Base-by-base conservation (phyloP, 345 rosid genomes). In the Citrus medica region DNA sequence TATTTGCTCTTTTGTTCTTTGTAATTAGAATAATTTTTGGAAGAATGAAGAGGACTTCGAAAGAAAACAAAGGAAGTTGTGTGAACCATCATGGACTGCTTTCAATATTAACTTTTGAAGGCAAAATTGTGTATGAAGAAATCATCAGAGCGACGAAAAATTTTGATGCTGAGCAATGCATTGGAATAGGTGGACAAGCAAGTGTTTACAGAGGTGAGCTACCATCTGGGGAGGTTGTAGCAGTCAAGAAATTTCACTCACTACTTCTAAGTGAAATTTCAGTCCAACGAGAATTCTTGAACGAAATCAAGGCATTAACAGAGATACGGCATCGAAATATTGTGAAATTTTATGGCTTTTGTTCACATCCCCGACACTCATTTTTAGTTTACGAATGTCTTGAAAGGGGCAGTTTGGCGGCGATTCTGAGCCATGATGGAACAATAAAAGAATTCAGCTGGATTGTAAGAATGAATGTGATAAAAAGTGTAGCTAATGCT, bases 331-430 rank as follows among this genome's bases (percentile, higher is more conserved):
- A 88, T 21, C 82, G 85, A 0, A 86, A 85, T 25, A 73, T 86
- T 6, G 80, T 88, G 33, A 81, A 83, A 68, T 73, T 85, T 1
- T 58, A 71, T 13, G 87, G 86, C 0, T 86, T 81, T 53, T 88
- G 89, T 48, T 88, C 79, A 0, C 71, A 77, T 27, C 9, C 73
- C 0, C 16, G 64, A 2, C 82, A 82, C 69, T 71, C 79, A 0
- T 81, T 84, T 70, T 25, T 88, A 22, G 88, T 85, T 7, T 86
- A 77, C 69, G 87, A 88, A 82, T 85, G 12, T 53, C 48, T 84
- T 0, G 69, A 78, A n/a, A 62, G 42, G 14, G 89, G 89, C 0
- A 78, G 83, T 74, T 42, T 84, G 64, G 67, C 42, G 1, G 32
- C 21, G n/a, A 67, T 75, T 10, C 21, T 85, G 63, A 55, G 64